A percentile compares a stretch with the other conserved stretches of the same genome.
Evolutionary conservation across 345 rosid genomes (phyloP).

Genomic region (Citrus cavaleriei): DNA sequence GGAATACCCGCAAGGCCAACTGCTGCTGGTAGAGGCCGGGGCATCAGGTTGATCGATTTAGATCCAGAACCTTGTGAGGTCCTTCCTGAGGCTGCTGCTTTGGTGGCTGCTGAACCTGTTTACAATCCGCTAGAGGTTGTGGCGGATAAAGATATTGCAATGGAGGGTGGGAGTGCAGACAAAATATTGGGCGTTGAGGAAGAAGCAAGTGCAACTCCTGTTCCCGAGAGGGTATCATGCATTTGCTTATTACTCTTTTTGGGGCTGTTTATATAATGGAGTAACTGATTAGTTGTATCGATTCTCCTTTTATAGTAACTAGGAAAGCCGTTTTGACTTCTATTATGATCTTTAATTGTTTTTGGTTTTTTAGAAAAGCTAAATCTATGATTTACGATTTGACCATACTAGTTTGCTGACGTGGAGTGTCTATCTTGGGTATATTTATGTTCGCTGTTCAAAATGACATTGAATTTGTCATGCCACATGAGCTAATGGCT

Average conservation of each 20-base stretch:
- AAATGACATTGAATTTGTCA: not conserved
- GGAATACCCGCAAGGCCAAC: conserved; percentile 60
- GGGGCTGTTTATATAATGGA: not conserved
- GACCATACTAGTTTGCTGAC: not conserved
- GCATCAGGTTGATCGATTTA: conserved; percentile 78
- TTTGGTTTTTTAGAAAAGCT: not conserved
- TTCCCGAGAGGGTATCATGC: conserved; percentile 75
- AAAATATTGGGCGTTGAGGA: conserved; percentile 74
- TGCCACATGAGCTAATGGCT: not conserved
- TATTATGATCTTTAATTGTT: not conserved
- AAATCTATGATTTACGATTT: not conserved
- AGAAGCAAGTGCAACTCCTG: conserved; percentile 74
- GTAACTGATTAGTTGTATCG: not conserved
- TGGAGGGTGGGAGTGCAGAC: conserved; percentile 79
- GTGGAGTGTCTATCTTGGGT: not conserved
- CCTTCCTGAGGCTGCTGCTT: conserved; percentile 54
- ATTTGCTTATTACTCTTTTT: conserved; percentile 7
- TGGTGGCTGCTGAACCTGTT: conserved; percentile 66
- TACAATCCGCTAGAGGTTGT: conserved; percentile 65
- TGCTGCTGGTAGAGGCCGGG: conserved; percentile 86
- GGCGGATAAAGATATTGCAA: conserved; percentile 75
- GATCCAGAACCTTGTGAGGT: conserved; percentile 81
- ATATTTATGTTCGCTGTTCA: not conserved
- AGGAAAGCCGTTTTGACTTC: not conserved
- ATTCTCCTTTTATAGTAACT: not conserved